phyloP scores from a whole-genome alignment of 129 eudicot genomes.

The Ambrosia artemisiifolia region DNA sequence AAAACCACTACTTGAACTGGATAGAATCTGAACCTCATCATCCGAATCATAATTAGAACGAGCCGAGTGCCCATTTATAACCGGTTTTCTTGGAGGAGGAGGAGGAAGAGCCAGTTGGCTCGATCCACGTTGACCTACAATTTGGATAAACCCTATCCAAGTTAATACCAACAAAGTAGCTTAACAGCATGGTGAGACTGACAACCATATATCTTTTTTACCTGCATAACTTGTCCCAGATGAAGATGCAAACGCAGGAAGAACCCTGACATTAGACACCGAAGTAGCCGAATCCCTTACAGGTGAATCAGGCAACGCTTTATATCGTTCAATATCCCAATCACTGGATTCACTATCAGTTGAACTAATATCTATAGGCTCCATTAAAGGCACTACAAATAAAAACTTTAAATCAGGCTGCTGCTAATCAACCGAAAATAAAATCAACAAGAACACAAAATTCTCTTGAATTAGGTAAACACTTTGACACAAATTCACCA shows the following conservation, averaged over 20 bases:
- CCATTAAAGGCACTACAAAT: conserved; percentile 25
- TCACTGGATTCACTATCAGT: conserved; percentile 61
- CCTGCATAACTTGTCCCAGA: conserved; percentile 38
- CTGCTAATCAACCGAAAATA: conserved; percentile 26
- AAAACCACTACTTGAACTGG: conserved; percentile 22
- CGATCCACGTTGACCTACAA: conserved; percentile 31
- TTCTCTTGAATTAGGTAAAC: not conserved
- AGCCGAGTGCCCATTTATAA: conserved; percentile 43
- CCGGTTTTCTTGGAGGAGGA: conserved; percentile 24
- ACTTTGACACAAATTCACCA: not conserved
- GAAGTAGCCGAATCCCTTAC: conserved; percentile 45
- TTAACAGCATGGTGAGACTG: not conserved
- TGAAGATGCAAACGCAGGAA: conserved; percentile 42
- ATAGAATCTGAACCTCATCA: conserved; percentile 27
- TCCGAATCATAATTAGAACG: conserved; percentile 17
- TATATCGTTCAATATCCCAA: conserved; percentile 50
- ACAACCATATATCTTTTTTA: conserved; percentile 18
- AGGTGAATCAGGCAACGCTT: conserved; percentile 32
- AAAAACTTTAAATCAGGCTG: conserved; percentile 21
- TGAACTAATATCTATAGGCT: conserved; percentile 46
- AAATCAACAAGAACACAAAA: not conserved
- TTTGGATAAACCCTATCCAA: not conserved
- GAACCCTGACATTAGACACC: conserved; percentile 15
- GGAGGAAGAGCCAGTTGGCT: conserved; percentile 24
- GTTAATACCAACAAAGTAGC: not conserved